Percentiles rank a stretch among this genome's conserved stretches.
Conservation (phyloP, 176 grass and related monocot species). For the Cymbopogon citratus region DNA sequence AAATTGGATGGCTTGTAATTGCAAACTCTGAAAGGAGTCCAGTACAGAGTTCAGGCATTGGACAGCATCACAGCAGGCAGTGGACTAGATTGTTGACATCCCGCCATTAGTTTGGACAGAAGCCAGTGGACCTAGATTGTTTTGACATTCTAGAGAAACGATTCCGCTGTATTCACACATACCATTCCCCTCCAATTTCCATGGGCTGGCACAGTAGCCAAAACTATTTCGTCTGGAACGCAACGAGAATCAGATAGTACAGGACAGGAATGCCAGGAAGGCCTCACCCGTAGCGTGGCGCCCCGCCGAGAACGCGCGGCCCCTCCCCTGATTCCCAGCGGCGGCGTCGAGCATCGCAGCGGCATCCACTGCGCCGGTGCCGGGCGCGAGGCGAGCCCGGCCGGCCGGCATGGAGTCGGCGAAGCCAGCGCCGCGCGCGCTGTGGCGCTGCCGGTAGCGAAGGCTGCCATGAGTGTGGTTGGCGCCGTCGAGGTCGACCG, state of each 20-base stretch:
- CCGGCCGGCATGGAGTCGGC: not conserved
- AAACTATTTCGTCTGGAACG: not conserved
- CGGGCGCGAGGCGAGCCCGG: not conserved
- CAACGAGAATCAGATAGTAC: not conserved
- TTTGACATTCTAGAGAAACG: not conserved
- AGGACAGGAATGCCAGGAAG: not conserved
- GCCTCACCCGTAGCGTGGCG: constrained; percentile 18
- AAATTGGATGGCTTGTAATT: not conserved
- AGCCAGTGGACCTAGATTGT: not conserved
- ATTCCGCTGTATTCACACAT: not conserved
- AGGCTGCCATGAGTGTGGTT: constrained; percentile 26
- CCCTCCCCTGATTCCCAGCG: constrained; percentile 8
- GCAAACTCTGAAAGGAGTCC: not conserved
- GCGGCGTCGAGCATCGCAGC: constrained; percentile 11
- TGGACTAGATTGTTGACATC: too few species aligned
- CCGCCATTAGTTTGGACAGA: too few species aligned
- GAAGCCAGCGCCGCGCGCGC: not conserved
- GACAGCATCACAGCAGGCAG: too few species aligned
- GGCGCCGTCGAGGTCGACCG: not conserved
- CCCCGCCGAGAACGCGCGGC: not conserved
- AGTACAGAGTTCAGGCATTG: not conserved
- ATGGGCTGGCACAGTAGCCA: too few species aligned
- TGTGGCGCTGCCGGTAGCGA: not conserved
- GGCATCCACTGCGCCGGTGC: not conserved
- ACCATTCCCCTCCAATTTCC: not conserved